Evolutionary conservation across 371 early-diverging fungal species (phyloP).

Genomic region (Syncephalastrum sp.): DNA sequence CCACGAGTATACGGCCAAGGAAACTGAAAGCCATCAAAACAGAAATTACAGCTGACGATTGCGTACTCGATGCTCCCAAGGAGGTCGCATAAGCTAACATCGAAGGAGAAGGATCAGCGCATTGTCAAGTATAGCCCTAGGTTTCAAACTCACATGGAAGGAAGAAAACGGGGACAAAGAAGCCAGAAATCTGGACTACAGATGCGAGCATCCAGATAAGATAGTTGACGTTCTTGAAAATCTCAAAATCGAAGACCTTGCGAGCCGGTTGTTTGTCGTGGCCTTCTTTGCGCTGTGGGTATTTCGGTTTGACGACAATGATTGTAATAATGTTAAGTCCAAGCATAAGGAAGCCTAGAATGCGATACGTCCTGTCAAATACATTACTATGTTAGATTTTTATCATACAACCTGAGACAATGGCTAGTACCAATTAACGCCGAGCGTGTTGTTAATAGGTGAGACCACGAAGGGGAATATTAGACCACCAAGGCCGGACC

Average conservation of each 20-base stretch:
- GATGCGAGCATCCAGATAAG: conserved; percentile 29
- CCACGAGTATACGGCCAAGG: conserved; percentile 46
- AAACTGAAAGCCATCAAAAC: conserved; percentile 45
- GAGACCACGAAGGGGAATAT: conserved; percentile 59
- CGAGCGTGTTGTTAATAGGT: conserved; percentile 46
- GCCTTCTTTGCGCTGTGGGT: conserved; percentile 12
- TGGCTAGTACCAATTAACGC: conserved; percentile 41
- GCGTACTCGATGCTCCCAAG: conserved; percentile 12
- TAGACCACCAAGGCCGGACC: conserved; percentile 72
- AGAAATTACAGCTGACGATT: conserved; percentile 20
- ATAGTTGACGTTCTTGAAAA: conserved; percentile 33
- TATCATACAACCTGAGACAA: too few relatives aligned
- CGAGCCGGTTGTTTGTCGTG: conserved; percentile 4
- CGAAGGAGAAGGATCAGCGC: neutral
- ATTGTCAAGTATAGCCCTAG: neutral
- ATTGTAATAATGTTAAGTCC: conserved; percentile 23
- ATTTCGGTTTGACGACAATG: conserved; percentile 29
- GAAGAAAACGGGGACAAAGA: conserved; percentile 53
- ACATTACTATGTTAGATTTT: neutral
- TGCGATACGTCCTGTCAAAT: conserved; percentile 21
- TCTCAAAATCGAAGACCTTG: conserved; percentile 28
- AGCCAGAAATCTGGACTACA: conserved; percentile 39
- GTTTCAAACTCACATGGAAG: conserved; percentile 27
- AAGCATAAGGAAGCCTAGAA: conserved; percentile 44
- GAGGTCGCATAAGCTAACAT: conserved; percentile 17